Evolutionary conservation across 768 basidiomycete species (phyloP), one percentile per base, ranked within the genome.

Genomic region (Mycena amicta): DNA sequence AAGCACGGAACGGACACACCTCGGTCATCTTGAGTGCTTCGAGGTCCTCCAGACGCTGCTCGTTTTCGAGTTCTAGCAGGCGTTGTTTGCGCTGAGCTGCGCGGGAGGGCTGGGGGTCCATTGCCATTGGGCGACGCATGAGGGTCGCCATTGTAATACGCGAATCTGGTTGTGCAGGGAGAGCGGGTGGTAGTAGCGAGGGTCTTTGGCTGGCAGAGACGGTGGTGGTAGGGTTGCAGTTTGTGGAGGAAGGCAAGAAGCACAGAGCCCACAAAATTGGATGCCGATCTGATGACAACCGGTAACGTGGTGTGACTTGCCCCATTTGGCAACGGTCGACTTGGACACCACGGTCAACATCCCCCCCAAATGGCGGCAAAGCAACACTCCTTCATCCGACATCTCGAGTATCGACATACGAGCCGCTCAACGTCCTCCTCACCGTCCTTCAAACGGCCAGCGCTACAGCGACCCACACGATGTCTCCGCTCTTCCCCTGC

Each of bases 1-100:
- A 8, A 23, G 22, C 3, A 49, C 4, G 23, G 47, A 28, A 26
- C 29, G 8, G 23, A 40, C 61, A 13, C 33, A 85, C 84, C 74
- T 85, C 83, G 33, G 83, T 84, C 75, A 86, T 77, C 64, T 79
- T 78, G 41, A 86, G 72, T 0, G 82, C 84, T 39, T 85, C 82
- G 15, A 76, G 75, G 22, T 86, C 84, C 68, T 84, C 84, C 26
- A 72, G 63, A 2, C 75, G 78, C 59, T 83, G 78, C 65, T 86
- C 83, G 26, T 75, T 73, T 67, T 85, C 84, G 30, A 79, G 74
- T 53, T 82, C 80, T 31, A 75, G 68, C 20, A 83, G 74, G 5
- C 72, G 72, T 49, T 77, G 74, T 66, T 76, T 80, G 33, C 84
- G 78, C 50, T 79, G 72, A 52, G 77, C 80, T 25, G 80, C 75